Base-by-base conservation (phyloP, 2,329 filamentous ascomycete species). In the Neopestalotiopsis clavispora region DNA sequence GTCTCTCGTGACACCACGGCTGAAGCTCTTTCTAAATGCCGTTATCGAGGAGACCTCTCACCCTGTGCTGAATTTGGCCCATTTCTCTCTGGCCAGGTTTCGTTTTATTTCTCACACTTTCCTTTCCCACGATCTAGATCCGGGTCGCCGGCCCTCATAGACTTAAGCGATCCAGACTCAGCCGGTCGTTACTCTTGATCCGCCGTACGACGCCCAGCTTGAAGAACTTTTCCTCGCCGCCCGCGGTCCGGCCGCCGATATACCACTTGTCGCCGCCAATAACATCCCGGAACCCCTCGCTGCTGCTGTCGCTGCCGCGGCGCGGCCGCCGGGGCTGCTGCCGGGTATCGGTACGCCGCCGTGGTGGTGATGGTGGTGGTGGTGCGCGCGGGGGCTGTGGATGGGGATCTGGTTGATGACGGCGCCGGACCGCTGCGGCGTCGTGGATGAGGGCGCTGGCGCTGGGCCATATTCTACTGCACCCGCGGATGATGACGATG, bases 201-300 rank as follows among this genome's bases (percentile, higher is more conserved):
- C 92, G 83, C 77, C 90, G 88, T 63, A 95, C 89, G 72, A 95
- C 92, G 58, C 92, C 92, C 59, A 95, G 82, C 82, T 94, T 94
- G 80, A 94, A 95, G 81, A 94, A 94, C 75, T 89, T 88, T 78
- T 95, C 92, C 75, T 95, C 92, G n/a, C 92, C 92, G 1, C 82
- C 86, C 1, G 92, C 91, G 34, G 92, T 94, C 76, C 91, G 84
- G 6, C 92, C 92, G 28, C 92, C 92, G 67, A 95, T 92, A 75
- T 94, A 95, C 91, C 92, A 94, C 81, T 93, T 94, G 72, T 95
- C 92, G 1, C 88, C 87, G 2, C 91, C 91, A 63, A 90, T 80
- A 45, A 90, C 90, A 70, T 94, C 92, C 66, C 91, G 84, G 78
- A 94, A 94, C 1, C 92, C 92, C 75, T 94, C 92, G 66, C 87